Conservation (phyloP, 2,329 filamentous ascomycete species). For the Bisporella sp. region DNA sequence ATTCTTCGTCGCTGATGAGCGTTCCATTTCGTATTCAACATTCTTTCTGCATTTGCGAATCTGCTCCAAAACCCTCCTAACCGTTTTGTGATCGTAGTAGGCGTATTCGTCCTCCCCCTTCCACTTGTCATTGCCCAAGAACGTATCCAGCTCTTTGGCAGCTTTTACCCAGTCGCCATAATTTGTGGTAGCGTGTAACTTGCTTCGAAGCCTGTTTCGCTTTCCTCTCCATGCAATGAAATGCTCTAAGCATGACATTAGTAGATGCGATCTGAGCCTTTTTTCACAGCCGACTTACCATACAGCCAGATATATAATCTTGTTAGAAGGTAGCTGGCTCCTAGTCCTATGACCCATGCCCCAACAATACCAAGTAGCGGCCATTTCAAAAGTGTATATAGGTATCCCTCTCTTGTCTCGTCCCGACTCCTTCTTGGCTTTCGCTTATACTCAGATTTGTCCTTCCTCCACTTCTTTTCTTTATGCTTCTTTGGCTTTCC, state of each 20-base stretch:
- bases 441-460: constrained; percentile 23
- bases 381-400: constrained; percentile 88
- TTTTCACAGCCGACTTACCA: constrained; percentile 38
- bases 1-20: too few relatives aligned
- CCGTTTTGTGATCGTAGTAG: constrained; percentile 84
- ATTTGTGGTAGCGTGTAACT: constrained; percentile 62
- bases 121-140: constrained; percentile 76
- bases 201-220: constrained; percentile 62
- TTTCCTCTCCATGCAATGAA: constrained; percentile 82
- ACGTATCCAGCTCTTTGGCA: constrained; percentile 71
- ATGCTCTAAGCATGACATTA: constrained; percentile 35
- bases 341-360: constrained; percentile 71
- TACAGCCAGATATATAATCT: constrained; percentile 87
- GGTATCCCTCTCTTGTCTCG: constrained; percentile 88
- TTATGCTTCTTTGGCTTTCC: constrained; percentile 28
- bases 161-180: constrained; percentile 81
- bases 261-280: background rate
- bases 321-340: constrained; percentile 69
- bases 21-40: constrained; percentile 47
- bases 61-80: constrained; percentile 70
- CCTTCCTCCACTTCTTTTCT: constrained; percentile 30
- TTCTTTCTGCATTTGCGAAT: constrained; percentile 54
- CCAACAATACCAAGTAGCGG: constrained; percentile 76
- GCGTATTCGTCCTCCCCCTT: constrained; percentile 71
- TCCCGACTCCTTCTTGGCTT: constrained; percentile 55